Evolutionary conservation across 441 rosid genomes (phyloP), one percentile per base, ranked within the genome.

Genomic region (Kokia cookei): DNA sequence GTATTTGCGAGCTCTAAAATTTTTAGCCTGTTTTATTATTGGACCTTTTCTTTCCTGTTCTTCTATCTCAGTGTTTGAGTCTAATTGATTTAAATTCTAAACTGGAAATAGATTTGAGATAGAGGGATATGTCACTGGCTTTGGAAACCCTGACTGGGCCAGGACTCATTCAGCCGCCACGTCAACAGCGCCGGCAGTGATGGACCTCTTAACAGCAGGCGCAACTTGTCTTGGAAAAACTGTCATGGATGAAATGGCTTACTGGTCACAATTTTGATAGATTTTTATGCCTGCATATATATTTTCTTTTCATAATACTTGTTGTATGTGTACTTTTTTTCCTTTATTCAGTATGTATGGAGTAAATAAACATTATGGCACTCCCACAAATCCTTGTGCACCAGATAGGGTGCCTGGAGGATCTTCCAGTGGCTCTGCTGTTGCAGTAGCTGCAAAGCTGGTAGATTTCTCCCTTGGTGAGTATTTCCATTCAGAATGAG

Each of bases 351-450:
- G 98, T 76, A 92, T 96, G 69, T 81, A 91, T 68, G 99, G 98
- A 69, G 97, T 91, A 84, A 96, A 93, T 82, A 83, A 68, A 35
- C 97, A 96, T 75, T 92, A 93, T 13, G 97, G 97, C 58, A 92
- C 99, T 40, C 99, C 99, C 24, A 75, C 10, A 72, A 96, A 96
- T 80, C 99, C 97, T 17, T 78, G 88, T 85, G 93, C 94, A 78
- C 82, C 79, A 0, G 91, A 84, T 75, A 83, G 91, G 11, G 91
- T 90, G 14, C 98, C 98, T 27, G 98, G 97, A 40, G 99, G 99
- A 80, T 96, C 99, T 63, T 96, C 98, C 10, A 96, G 98, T 82
- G 99, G 98, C 58, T 93, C 98, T 74, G 98, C 98, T 17, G 99
- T 92, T 64, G 93, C 94, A 32, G 98, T 93, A 42, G 93, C 83